These are phyloP conservation scores for Penicillium oxalicum DNA, from an alignment of 2,329 filamentous ascomycete genomes.

Conservation along the genomic window DNA sequence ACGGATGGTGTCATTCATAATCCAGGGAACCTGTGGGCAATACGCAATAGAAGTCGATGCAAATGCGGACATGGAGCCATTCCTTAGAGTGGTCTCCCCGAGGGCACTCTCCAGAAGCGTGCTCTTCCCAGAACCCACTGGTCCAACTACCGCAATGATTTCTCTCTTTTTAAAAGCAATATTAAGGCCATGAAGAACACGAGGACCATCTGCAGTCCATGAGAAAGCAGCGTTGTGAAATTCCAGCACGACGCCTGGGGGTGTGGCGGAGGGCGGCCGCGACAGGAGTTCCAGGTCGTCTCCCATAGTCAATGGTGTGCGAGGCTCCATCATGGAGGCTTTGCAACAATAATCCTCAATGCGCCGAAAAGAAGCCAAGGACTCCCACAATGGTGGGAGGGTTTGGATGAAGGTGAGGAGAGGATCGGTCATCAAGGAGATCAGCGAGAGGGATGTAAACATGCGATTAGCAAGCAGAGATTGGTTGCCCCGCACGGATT, in stretches of 20 bases:
- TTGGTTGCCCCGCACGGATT: constrained; percentile 7
- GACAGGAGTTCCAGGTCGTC: constrained; percentile 10
- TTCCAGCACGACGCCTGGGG: background rate
- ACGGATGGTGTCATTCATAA: constrained; percentile 17
- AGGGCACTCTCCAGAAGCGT: constrained; percentile 34
- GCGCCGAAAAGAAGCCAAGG: constrained; percentile 36
- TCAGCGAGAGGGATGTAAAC: constrained; percentile 25
- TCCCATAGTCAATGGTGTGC: background rate
- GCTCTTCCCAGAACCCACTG: constrained; percentile 44
- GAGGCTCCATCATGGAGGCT: background rate
- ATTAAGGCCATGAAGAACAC: constrained; percentile 13
- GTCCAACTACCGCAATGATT: constrained; percentile 32
- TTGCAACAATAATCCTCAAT: constrained; percentile 34
- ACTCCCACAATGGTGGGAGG: constrained; percentile 33
- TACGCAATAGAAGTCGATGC: constrained; percentile 12
- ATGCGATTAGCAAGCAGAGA: constrained; percentile 18
- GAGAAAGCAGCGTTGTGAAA: constrained; percentile 29
- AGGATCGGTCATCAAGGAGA: constrained; percentile 22
- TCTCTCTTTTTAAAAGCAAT: constrained; percentile 8
- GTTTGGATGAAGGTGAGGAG: constrained; percentile 20
- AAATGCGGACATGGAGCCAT: constrained; percentile 1
- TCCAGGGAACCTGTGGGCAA: constrained; percentile 20
- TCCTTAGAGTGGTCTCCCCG: constrained; percentile 21
- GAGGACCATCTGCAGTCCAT: constrained; percentile 10
- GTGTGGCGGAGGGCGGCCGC: constrained; percentile 3